Conservation (phyloP, 345 rosid genomes). For the Streptanthus diversifolius region DNA sequence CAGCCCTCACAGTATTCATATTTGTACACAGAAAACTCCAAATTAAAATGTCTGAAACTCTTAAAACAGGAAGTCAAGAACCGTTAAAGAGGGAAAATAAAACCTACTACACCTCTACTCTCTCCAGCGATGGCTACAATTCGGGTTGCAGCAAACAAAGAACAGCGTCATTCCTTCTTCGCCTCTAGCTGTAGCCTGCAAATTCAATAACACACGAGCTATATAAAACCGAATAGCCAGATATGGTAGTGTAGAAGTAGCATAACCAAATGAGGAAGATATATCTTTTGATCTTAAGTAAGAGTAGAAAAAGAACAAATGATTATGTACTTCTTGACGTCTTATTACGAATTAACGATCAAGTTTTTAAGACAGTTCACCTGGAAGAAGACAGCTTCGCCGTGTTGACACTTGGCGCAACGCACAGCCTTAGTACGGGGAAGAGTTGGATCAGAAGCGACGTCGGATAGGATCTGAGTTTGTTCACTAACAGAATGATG, state of each 20-base stretch:
- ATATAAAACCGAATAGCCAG: not conserved
- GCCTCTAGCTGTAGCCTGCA: slow-evolving; percentile 82
- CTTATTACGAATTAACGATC: not conserved
- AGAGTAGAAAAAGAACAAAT: not conserved
- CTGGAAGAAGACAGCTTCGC: slow-evolving; percentile 87
- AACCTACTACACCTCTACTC: slow-evolving; percentile 34
- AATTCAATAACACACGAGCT: not conserved
- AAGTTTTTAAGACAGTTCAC: slow-evolving; percentile 23
- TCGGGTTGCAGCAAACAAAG: slow-evolving; percentile 90
- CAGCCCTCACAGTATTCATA: not conserved
- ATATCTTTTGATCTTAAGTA: not conserved
- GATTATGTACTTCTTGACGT: not conserved
- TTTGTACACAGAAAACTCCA: not conserved
- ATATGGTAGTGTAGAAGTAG: not conserved
- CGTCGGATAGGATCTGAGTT: slow-evolving; percentile 68
- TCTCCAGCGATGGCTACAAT: slow-evolving; percentile 81
- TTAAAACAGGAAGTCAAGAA: not conserved
- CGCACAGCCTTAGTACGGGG: slow-evolving; percentile 72
- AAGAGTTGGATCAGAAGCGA: slow-evolving; percentile 81
- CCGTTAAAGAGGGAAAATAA: not conserved
- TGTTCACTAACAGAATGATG: slow-evolving; percentile 67
- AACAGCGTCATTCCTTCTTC: slow-evolving; percentile 96
- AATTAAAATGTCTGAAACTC: not conserved
- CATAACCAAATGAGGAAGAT: not conserved
- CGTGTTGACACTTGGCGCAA: slow-evolving; percentile 53